A percentile compares a stretch with the other conserved stretches of the same genome.
These are phyloP conservation scores for Fragaria vesca DNA, from an alignment of 306 rosid genomes.

Conservation along the genomic window DNA sequence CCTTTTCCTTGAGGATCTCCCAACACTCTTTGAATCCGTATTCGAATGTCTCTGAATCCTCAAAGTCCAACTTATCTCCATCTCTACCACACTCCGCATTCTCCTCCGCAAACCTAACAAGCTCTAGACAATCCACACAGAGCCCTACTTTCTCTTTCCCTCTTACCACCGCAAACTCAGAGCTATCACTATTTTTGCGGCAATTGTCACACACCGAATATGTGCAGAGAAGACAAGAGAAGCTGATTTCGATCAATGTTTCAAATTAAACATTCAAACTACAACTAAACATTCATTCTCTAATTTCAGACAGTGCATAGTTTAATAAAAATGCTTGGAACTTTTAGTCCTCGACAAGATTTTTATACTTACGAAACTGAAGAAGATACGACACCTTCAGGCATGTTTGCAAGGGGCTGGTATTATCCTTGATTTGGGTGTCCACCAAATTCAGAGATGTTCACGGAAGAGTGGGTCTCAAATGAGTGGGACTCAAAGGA, in stretches of 20 bases:
- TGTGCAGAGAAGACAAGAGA: conserved; percentile 60
- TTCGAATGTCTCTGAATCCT: conserved; percentile 58
- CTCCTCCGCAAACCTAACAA: conserved; percentile 42
- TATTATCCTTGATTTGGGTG: conserved; percentile 20
- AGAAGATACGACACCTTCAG: conserved; percentile 74
- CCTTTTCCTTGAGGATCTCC: conserved; percentile 54
- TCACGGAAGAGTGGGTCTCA: too few species aligned
- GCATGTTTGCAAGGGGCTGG: conserved; percentile 76
- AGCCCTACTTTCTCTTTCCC: conserved; percentile 35
- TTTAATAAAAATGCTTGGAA: conserved; percentile 75
- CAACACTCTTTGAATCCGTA: conserved; percentile 71
- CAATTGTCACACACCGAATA: conserved; percentile 44
- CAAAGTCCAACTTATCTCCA: conserved; percentile 45
- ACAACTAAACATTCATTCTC: neutral
- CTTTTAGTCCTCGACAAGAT: conserved; percentile 72
- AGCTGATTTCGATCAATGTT: conserved; percentile 13
- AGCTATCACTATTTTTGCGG: neutral
- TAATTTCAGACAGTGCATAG: conserved; percentile 54
- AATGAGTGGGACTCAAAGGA: too few species aligned
- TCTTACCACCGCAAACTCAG: conserved; percentile 30
- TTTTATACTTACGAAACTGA: conserved; percentile 63
- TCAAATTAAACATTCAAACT: too few species aligned
- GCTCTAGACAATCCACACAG: conserved; percentile 49
- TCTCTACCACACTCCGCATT: conserved; percentile 35
- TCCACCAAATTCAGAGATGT: too few species aligned